These are phyloP conservation scores for Trichosporon coremiiforme DNA, from an alignment of 1,284 basidiomycete genomes.

Conservation along the genomic window DNA sequence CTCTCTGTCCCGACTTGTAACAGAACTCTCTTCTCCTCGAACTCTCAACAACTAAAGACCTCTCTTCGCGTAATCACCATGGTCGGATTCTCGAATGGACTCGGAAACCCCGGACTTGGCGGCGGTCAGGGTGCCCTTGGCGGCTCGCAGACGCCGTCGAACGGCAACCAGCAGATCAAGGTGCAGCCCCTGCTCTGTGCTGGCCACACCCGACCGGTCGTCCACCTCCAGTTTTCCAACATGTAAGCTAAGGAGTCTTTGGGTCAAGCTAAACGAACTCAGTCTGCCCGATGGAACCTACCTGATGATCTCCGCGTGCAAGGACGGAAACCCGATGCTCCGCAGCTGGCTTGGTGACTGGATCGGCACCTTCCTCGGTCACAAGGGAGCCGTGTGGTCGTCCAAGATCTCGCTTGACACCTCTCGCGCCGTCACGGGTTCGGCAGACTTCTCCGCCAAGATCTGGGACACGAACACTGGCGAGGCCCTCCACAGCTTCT, in stretches of 20 bases:
- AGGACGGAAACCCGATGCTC: constrained; percentile 95
- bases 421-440: constrained; percentile 84
- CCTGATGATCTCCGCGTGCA: constrained; percentile 89
- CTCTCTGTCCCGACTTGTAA: constrained; percentile 17
- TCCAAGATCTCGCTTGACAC: constrained; percentile 88
- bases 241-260: constrained; percentile 58
- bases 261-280: constrained; percentile 36
- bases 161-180: constrained; percentile 40
- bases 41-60: constrained; percentile 10
- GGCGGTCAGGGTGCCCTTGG: constrained; percentile 22
- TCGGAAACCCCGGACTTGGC: constrained; percentile 19
- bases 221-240: constrained; percentile 86
- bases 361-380: constrained; percentile 95
- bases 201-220: constrained; percentile 73
- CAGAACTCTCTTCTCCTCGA: background rate
- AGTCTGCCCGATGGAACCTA: constrained; percentile 73
- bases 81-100: constrained; percentile 39
- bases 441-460: constrained; percentile 97
- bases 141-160: constrained; percentile 24
- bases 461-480: constrained; percentile 97
- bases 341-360: constrained; percentile 97
- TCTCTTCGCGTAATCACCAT: constrained; percentile 1
- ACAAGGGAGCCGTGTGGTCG: constrained; percentile 99
- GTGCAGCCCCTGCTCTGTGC: constrained; percentile 60
- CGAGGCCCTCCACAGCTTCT: constrained; percentile 81